Evolutionary conservation across 1,284 basidiomycete genomes (phyloP), one percentile per base, ranked within the genome.

Genomic region (Sporisorium exsertum): DNA sequence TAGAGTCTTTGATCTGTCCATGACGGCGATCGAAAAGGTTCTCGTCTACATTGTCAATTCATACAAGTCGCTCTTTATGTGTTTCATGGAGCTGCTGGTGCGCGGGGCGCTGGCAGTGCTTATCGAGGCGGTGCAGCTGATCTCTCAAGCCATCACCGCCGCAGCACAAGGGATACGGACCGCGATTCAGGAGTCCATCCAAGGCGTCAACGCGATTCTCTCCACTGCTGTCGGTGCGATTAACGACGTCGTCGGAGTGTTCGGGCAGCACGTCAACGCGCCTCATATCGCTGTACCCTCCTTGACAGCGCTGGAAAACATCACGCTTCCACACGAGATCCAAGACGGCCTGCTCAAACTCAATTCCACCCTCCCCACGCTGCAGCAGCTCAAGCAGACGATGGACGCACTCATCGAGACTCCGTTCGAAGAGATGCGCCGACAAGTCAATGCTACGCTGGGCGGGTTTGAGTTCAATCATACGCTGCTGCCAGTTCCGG

Each of bases 41-140:
- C 58, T 84, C 2, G 43, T 59, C 78, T 98, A 97, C 86, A 90
- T 97, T 66, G 90, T 97, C 79, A 92, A 95, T 86, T 90, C 92
- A 58, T 99, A 97, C 85, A 91, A 94, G 42, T 94, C 93, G 5
- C 91, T 95, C 1, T 91, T 97, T 78, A 88, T 97, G 55, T 98
- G 95, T 86, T 94, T 96, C 74, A 87, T 97, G 74, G 94, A 97
- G 87, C 88, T 98, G 51, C 90, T 94, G 15, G 91, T 99, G 2
- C 90, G 91, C 24, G 94, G 94, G 16, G 91, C 90, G 2, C 87
- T 99, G 40, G 89, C 91, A 27, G 87, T 97, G 55, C 86, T 97
- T 20, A 94, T 97, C 58, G 88, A 87, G 51, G 94, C 93, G 7
- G 92, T 94, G 1, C 87, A 93, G 68, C 46, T 81, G 26, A 68